Evolutionary conservation across 352 stramenopile genomes (phyloP), one percentile per base, ranked within the genome.

Genomic region (Phytophthora tentaculata): DNA sequence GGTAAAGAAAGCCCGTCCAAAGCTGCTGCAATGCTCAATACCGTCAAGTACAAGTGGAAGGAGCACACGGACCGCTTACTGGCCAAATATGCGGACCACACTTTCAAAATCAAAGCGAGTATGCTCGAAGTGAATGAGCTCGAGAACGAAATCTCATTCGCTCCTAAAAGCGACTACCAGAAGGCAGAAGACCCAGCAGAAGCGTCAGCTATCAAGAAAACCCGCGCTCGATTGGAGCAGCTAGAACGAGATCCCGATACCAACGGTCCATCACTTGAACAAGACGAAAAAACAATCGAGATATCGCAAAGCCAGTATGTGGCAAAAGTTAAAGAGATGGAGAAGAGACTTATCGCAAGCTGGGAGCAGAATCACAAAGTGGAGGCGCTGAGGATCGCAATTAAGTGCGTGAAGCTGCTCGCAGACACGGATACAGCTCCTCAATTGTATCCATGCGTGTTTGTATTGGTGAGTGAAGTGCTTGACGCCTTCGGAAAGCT

Each of bases 361-460:
- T 98, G 93, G 93, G 63, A 85, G 14, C 81, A 89, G 16, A 94
- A 97, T 29, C 78, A 96, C 39, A 96, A 96, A 53, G 93, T 98
- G 2, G 69, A 87, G 28, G 87, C 89, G 1, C 81, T 98, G 7
- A 93, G 95, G 4, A 89, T 98, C 59, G 87, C 92, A 0, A 97
- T 98, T 64, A 96, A 98, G 67, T 89, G 87, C 51, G 83, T 97
- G 9, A 98, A 97, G 58, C 71, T 97, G 9, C 71, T 98, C 1
- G 83, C 81, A 0, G 89, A 97, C 67, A 92, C 80, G 1, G 74
- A 75, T 24, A 92, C 76, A 5, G 81, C 89, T 14, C 88, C 89
- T 23, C 75, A 92, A 52, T 72, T 97, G 62, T 98, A 98, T 49
- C 93, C 93, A 10, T 91, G 84, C 50, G 81, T 96, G 58, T 98